Percentiles rank a stretch among this genome's conserved stretches.
Conservation (phyloP, 2,329 filamentous ascomycete genomes). For the Dothistroma pini region DNA sequence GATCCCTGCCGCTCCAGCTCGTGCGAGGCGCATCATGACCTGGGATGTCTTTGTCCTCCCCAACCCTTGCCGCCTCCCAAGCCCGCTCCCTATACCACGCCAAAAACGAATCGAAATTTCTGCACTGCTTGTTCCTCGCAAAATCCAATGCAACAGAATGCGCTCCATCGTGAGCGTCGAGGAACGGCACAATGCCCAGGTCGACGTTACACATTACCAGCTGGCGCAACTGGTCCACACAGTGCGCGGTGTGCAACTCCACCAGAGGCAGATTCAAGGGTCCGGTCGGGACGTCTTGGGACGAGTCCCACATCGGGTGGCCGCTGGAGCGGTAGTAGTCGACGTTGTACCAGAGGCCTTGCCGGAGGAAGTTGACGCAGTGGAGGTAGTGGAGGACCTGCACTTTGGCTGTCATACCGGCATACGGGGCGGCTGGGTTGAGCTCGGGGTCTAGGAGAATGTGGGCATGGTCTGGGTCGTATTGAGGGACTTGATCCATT, state of each 20-base stretch:
- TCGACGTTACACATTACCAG: conserved; percentile 2
- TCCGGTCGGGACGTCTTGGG: not conserved
- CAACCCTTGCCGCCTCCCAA: too few relatives aligned
- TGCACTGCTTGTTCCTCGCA: not conserved
- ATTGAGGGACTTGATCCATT: too few relatives aligned
- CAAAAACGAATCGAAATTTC: not conserved
- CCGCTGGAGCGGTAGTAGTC: conserved; percentile 1
- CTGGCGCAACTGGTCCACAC: not conserved
- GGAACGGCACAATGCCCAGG: not conserved
- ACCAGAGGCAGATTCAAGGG: not conserved
- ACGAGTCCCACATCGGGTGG: not conserved
- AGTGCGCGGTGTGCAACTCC: not conserved
- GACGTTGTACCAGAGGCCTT: conserved; percentile 2
- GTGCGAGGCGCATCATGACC: too few relatives aligned
- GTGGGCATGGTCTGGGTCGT: too few relatives aligned
- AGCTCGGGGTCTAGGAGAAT: too few relatives aligned
- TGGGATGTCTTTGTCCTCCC: too few relatives aligned
- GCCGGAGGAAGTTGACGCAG: conserved; percentile 5
- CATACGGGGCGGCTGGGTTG: too few relatives aligned
- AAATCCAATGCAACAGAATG: not conserved
- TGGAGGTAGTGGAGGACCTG: not conserved
- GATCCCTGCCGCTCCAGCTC: too few relatives aligned
- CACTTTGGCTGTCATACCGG: too few relatives aligned
- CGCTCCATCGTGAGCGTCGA: not conserved
- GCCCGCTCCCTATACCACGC: too few relatives aligned